Evolutionary conservation across 1,139 yeast genomes (phyloP).

Genomic region (Candida mesenterica): DNA sequence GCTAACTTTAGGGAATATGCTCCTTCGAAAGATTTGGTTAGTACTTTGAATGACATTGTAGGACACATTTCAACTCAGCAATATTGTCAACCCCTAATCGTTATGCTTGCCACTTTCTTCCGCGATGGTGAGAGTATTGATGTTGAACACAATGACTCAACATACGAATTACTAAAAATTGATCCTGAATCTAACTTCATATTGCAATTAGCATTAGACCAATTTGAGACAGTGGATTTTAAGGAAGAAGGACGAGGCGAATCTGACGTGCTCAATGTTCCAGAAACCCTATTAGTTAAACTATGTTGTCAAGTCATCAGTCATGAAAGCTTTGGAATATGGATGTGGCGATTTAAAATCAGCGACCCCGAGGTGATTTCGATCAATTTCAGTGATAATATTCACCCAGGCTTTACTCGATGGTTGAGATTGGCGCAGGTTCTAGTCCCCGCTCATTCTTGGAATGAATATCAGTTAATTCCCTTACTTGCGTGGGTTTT

Average conservation of each 20-base stretch:
- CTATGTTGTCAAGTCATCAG: constrained; percentile 12
- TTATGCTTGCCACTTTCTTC: constrained; percentile 7
- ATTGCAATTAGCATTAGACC: constrained; percentile 8
- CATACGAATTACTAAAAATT: constrained; percentile 9
- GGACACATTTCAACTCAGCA: neutral
- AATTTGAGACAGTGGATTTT: constrained; percentile 12
- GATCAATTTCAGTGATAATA: constrained; percentile 6
- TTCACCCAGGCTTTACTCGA: constrained; percentile 7
- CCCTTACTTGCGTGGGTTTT: constrained; percentile 56
- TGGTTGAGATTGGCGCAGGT: constrained; percentile 37
- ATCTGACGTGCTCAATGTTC: constrained; percentile 4
- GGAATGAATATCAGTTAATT: constrained; percentile 53
- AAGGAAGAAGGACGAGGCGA: constrained; percentile 2
- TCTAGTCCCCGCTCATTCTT: constrained; percentile 47
- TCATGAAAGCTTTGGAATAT: constrained; percentile 18
- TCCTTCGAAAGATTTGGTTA: neutral
- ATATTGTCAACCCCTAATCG: constrained; percentile 3
- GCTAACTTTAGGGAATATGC: constrained; percentile 12
- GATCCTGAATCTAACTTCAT: constrained; percentile 4
- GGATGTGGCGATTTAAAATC: constrained; percentile 7
- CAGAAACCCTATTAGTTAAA: constrained; percentile 5
- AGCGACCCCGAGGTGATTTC: constrained; percentile 2
- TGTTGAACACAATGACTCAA: constrained; percentile 11
- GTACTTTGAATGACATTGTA: neutral
- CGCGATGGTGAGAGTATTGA: constrained; percentile 7